These are phyloP conservation scores for Lentinula edodes DNA, from an alignment of 768 basidiomycete genomes.

Conservation along the genomic window DNA sequence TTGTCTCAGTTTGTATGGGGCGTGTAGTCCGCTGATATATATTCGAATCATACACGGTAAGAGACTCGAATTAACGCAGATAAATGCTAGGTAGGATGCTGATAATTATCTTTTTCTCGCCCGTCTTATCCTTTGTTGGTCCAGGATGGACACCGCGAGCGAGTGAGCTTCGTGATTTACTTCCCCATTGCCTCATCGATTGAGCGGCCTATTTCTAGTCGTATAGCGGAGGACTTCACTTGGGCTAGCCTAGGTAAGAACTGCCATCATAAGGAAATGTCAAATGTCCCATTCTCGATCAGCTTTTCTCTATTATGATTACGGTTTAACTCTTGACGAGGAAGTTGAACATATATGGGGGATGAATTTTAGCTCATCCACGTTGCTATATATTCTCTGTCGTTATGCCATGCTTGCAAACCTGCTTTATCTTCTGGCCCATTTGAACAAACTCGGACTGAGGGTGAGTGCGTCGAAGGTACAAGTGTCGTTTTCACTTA, in stretches of 20 bases:
- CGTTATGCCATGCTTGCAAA: slow-evolving; percentile 29
- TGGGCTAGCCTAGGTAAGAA: slow-evolving; percentile 1
- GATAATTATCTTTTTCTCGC: not conserved
- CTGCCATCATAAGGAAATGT: not conserved
- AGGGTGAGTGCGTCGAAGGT: not conserved
- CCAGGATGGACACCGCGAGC: slow-evolving; percentile 3
- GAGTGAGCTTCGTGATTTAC: not conserved
- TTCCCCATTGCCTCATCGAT: not conserved
- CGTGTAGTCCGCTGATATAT: not conserved
- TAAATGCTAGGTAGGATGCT: not conserved
- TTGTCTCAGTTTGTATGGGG: not conserved
- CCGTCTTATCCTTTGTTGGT: not conserved
- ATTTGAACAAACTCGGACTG: slow-evolving; percentile 13
- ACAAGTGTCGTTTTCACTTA: not conserved
- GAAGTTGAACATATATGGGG: slow-evolving; percentile 28
- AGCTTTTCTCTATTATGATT: slow-evolving; percentile 29
- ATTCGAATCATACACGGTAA: not conserved
- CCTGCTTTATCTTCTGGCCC: slow-evolving; percentile 24
- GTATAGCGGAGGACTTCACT: slow-evolving; percentile 1
- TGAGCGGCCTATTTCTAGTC: not conserved
- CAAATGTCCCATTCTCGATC: not conserved
- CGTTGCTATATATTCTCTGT: slow-evolving; percentile 26
- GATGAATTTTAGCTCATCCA: slow-evolving; percentile 19
- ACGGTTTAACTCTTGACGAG: slow-evolving; percentile 21
- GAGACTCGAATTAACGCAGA: not conserved